Conservation (phyloP, 805 yeast genomes). For the Martiniozyma abietophila region DNA sequence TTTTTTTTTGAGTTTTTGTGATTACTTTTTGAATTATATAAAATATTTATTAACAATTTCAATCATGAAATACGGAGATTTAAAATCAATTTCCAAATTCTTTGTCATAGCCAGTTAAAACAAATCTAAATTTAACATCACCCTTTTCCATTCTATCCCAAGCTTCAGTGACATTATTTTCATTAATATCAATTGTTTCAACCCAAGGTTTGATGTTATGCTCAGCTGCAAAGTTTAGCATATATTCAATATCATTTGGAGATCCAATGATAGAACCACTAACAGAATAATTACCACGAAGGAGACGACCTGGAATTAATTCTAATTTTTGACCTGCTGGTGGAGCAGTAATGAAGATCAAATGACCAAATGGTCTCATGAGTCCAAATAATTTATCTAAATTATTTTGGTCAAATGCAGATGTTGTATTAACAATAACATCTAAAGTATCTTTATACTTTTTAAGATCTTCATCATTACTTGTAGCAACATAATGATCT, state of each 20-base stretch:
- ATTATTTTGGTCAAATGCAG: slow-evolving; percentile 28
- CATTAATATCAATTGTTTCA: slow-evolving; percentile 39
- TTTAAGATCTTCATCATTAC: slow-evolving; percentile 34
- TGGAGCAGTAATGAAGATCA: slow-evolving; percentile 24
- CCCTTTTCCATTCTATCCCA: slow-evolving; percentile 38
- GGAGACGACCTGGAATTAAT: slow-evolving; percentile 27
- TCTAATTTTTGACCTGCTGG: slow-evolving; percentile 28
- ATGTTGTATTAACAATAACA: slow-evolving; percentile 40
- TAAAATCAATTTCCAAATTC: no score
- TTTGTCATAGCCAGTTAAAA: slow-evolving; percentile 39
- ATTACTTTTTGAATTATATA: no score
- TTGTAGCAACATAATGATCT: slow-evolving; percentile 44
- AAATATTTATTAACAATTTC: no score
- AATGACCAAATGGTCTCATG: slow-evolving; percentile 27
- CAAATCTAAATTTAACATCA: slow-evolving; percentile 45
- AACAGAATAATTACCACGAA: slow-evolving; percentile 24
- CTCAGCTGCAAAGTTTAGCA: slow-evolving; percentile 39
- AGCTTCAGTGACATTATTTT: slow-evolving; percentile 32
- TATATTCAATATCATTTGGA: slow-evolving; percentile 33
- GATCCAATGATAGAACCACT: slow-evolving; percentile 34
- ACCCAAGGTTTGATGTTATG: slow-evolving; percentile 40
- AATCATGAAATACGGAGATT: no score
- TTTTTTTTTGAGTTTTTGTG: no score
- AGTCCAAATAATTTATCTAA: slow-evolving; percentile 19
- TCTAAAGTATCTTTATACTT: slow-evolving; percentile 31